A percentile compares a stretch with the other conserved stretches of the same genome.
These are phyloP conservation scores for Blastocystis sp. DNA, from an alignment of 352 stramenopile genomes.

Conservation along the genomic window DNA sequence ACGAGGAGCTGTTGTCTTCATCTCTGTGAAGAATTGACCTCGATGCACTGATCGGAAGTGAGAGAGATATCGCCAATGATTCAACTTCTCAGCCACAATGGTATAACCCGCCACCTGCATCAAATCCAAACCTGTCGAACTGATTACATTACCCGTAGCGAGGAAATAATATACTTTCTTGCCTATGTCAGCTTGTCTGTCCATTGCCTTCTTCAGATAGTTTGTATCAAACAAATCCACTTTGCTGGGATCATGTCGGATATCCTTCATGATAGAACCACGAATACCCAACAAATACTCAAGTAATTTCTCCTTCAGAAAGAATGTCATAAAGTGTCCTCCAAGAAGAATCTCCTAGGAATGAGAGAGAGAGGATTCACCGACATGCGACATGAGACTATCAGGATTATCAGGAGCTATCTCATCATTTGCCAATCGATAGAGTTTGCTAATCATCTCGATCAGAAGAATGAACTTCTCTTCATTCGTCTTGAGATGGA, in stretches of 20 bases:
- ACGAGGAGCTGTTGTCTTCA: conserved; percentile 97
- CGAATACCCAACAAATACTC: conserved; percentile 81
- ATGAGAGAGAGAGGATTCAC: conserved; percentile 86
- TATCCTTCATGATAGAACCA: conserved; percentile 75
- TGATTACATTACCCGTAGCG: conserved; percentile 96
- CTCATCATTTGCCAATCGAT: conserved; percentile 88
- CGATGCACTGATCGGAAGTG: conserved; percentile 98
- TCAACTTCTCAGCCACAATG: conserved; percentile 97
- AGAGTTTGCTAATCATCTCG: conserved; percentile 96
- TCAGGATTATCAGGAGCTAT: conserved; percentile 95
- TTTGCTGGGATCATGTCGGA: conserved; percentile 74
- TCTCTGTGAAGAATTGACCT: conserved; percentile 98
- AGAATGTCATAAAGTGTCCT: conserved; percentile 76
- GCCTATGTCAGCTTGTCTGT: conserved; percentile 83
- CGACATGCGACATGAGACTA: conserved; percentile 94
- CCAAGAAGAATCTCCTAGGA: conserved; percentile 61
- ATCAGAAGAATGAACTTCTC: conserved; percentile 89
- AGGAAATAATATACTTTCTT: conserved; percentile 96
- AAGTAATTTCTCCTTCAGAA: conserved; percentile 97
- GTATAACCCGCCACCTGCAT: conserved; percentile 95
- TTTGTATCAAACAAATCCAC: conserved; percentile 51
- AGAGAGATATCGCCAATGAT: conserved; percentile 96
- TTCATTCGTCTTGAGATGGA: conserved; percentile 87
- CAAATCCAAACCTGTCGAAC: conserved; percentile 91
- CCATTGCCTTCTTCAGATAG: conserved; percentile 88